Base-by-base conservation (phyloP, 352 stramenopile species). In the Blastocystis sp. region DNA sequence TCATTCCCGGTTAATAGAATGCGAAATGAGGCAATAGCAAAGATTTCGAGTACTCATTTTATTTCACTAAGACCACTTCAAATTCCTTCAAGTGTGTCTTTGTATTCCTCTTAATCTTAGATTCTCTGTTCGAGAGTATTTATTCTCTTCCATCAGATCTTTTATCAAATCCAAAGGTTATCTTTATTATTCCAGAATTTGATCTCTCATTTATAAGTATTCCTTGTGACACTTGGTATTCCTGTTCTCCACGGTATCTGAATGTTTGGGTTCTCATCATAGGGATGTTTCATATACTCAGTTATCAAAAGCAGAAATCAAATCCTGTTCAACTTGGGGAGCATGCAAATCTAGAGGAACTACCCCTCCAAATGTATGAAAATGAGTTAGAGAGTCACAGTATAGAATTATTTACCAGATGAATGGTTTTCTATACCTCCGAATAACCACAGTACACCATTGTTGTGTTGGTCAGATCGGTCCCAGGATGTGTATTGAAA, bases 371-470 rank as follows among this genome's bases (percentile, higher is more conserved):
- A 21, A 46, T 69, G 29, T 42, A 32, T 32, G 39, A 9, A 9
- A 9, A 9, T 2, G 2, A 9, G 2, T 46, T 46, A 9, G 9
- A 46, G 39, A 46, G 39, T 46, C 2, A n/a, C 12, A 14, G 27
- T 16, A n/a, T 61, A 61, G 54, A 14, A 5, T 7, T 61, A 61
- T 61, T 7, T 61, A 6, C 12, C 54, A 32, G 12, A 61, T 32
- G 63, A 74, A n/a, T 74, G 63, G 63, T 74, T 32, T 43, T 74
- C 63, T 7, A 7, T 74, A 14, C 42, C 35, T 51, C 63, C 63
- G 9, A 32, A 32, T 43, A 74, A 74, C 49, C 14, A 43, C 32
- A 46, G 11, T n/a, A 74, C 32, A 16, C n/a, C 63, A 1, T 24
- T 74, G 5, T 24, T 29, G 2, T 74, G 63, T 27, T 74, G 63